A percentile compares a stretch with the other conserved stretches of the same genome.
Evolutionary conservation across 352 stramenopile genomes (phyloP).

Genomic region (Globisporangium takayamanum): DNA sequence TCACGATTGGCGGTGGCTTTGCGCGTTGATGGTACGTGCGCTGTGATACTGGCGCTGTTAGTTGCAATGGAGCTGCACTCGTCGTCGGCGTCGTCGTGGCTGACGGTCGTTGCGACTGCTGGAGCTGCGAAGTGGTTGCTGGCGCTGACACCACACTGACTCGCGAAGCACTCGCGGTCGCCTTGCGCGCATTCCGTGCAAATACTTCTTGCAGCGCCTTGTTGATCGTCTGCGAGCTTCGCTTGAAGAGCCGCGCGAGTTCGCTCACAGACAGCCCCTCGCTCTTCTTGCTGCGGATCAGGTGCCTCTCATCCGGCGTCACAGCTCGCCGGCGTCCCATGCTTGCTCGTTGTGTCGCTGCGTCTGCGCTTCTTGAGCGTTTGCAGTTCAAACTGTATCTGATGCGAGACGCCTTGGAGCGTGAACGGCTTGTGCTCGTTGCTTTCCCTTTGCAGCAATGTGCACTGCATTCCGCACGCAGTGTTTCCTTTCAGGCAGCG

Average conservation of each 20-base stretch:
- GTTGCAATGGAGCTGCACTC: no score
- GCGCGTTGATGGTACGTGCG: no score
- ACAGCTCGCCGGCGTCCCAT: conserved; percentile 43
- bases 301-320: conserved; percentile 28
- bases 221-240: conserved; percentile 37
- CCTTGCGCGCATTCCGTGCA: not conserved
- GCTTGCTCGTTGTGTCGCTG: not conserved
- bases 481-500: no score
- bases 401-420: not conserved
- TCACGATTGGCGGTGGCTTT: no score
- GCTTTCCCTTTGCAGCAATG: no score
- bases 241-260: conserved; percentile 27
- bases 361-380: not conserved
- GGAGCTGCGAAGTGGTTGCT: not conserved
- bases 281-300: conserved; percentile 33
- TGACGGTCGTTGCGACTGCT: not conserved
- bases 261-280: conserved; percentile 26
- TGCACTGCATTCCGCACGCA: no score
- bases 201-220: conserved; percentile 20
- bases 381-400: no score
- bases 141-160: not conserved
- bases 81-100: not conserved
- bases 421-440: no score
- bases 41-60: no score
- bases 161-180: not conserved